Evolutionary conservation across 2,329 filamentous ascomycete genomes (phyloP).

Genomic region (Knufia petricola): DNA sequence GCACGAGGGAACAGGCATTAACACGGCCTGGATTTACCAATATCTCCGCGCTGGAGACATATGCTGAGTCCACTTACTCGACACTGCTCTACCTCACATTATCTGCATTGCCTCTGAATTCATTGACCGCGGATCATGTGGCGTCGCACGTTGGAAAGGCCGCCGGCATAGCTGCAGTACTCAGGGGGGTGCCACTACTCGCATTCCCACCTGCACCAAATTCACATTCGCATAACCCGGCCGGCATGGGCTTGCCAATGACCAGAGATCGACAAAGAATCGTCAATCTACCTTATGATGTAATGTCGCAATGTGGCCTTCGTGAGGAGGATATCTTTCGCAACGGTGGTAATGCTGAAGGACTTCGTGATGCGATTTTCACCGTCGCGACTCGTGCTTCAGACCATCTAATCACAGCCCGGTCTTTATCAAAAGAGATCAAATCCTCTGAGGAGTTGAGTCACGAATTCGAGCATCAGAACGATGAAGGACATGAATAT

Average conservation of each 20-base stretch:
- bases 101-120: slow-evolving; percentile 67
- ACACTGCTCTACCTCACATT: slow-evolving; percentile 83
- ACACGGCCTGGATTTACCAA: slow-evolving; percentile 71
- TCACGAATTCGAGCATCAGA: slow-evolving; percentile 81
- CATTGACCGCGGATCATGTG: slow-evolving; percentile 79
- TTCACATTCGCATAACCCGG: slow-evolving; percentile 42
- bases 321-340: slow-evolving; percentile 85
- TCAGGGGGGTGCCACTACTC: slow-evolving; percentile 79
- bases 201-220: slow-evolving; percentile 61
- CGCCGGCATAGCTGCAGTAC: slow-evolving; percentile 71
- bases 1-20: slow-evolving; percentile 71
- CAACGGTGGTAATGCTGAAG: slow-evolving; percentile 64
- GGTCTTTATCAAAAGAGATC: slow-evolving; percentile 80
- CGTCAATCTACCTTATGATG: slow-evolving; percentile 73
- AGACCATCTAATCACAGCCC: slow-evolving; percentile 86
- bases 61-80: slow-evolving; percentile 94
- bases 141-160: slow-evolving; percentile 94
- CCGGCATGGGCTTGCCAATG: slow-evolving; percentile 31
- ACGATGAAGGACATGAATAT: slow-evolving; percentile 59
- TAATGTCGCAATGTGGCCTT: slow-evolving; percentile 74
- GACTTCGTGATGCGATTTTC: slow-evolving; percentile 83
- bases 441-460: slow-evolving; percentile 63
- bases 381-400: slow-evolving; percentile 85
- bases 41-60: slow-evolving; percentile 67
- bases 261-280: slow-evolving; percentile 46